Evolutionary conservation across 495 filamentous ascomycete species (phyloP).

Genomic region (Aspergillus incahuasiensis): DNA sequence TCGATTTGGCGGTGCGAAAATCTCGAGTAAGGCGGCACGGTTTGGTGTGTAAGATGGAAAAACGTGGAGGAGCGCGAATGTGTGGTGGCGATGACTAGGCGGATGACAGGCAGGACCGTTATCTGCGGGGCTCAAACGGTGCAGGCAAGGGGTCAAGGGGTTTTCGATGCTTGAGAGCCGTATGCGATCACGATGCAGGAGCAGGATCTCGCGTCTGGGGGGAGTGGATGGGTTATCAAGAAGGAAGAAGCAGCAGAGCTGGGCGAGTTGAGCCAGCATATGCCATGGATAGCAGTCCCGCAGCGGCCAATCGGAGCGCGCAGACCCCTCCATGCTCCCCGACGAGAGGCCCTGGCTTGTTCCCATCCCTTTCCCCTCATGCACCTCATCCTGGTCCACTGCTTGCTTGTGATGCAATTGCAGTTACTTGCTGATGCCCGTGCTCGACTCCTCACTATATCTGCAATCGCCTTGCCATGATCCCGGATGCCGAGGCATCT

Average conservation of each 20-base stretch:
- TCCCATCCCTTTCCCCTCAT: constrained; percentile 4
- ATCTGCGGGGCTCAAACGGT: constrained; percentile 14
- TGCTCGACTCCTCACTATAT: background rate
- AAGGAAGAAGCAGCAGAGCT: background rate
- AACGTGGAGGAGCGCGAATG: constrained; percentile 9
- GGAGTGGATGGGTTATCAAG: background rate
- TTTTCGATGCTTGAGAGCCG: constrained; percentile 1
- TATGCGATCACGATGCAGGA: constrained; percentile 7
- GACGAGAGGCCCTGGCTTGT: constrained; percentile 26
- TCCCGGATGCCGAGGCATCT: background rate
- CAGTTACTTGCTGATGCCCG: background rate
- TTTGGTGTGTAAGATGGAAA: background rate
- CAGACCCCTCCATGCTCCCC: constrained; percentile 41
- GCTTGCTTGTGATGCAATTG: constrained; percentile 8
- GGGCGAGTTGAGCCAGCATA: background rate
- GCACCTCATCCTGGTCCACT: background rate
- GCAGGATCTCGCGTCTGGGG: background rate
- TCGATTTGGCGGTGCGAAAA: background rate
- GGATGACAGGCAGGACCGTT: constrained; percentile 9
- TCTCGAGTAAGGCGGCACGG: background rate
- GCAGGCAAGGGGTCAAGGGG: constrained; percentile 3
- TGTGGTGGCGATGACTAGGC: constrained; percentile 22
- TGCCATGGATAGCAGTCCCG: constrained; percentile 14
- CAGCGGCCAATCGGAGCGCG: constrained; percentile 30
- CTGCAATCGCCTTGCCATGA: background rate